A percentile compares a stretch with the other conserved stretches of the same genome.
Evolutionary conservation across 2,329 filamentous ascomycete genomes (phyloP).

Genomic region (Ascochyta koolunga): DNA sequence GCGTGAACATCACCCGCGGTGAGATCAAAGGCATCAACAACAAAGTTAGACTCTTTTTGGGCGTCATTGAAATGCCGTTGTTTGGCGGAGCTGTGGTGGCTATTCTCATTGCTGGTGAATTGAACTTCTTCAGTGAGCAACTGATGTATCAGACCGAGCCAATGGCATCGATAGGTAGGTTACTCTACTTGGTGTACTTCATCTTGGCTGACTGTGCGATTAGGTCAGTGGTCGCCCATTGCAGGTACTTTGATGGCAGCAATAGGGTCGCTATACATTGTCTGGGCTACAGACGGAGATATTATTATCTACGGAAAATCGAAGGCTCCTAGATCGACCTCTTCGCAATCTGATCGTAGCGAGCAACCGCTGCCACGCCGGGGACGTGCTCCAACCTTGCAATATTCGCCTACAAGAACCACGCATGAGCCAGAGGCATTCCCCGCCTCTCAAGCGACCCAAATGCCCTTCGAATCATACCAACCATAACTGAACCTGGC

Average conservation of each 20-base stretch:
- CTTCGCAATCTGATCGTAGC: conserved; percentile 2
- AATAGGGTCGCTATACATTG: conserved; percentile 64
- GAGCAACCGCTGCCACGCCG: conserved; percentile 21
- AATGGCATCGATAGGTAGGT: conserved; percentile 61
- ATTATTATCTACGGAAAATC: background rate
- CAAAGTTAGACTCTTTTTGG: conserved; percentile 45
- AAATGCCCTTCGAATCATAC: conserved; percentile 20
- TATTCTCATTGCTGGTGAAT: conserved; percentile 66
- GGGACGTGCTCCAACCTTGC: conserved; percentile 17
- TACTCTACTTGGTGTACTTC: too few relatives aligned
- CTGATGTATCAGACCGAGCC: conserved; percentile 67
- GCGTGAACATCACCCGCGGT: conserved; percentile 60
- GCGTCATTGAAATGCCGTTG: conserved; percentile 61
- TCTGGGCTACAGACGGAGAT: conserved; percentile 44
- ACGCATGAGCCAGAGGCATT: background rate
- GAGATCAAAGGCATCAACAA: conserved; percentile 55
- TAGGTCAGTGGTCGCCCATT: conserved; percentile 64
- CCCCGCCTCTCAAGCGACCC: conserved; percentile 24
- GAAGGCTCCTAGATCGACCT: background rate
- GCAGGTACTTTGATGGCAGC: conserved; percentile 64
- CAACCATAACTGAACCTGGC: conserved; percentile 22
- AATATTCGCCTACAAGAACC: background rate
- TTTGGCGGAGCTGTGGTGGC: conserved; percentile 65
- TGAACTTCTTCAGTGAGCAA: conserved; percentile 66
- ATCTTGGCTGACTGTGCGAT: background rate